Conservation (phyloP, 768 basidiomycete genomes). For the Termitomyces sp. region DNA sequence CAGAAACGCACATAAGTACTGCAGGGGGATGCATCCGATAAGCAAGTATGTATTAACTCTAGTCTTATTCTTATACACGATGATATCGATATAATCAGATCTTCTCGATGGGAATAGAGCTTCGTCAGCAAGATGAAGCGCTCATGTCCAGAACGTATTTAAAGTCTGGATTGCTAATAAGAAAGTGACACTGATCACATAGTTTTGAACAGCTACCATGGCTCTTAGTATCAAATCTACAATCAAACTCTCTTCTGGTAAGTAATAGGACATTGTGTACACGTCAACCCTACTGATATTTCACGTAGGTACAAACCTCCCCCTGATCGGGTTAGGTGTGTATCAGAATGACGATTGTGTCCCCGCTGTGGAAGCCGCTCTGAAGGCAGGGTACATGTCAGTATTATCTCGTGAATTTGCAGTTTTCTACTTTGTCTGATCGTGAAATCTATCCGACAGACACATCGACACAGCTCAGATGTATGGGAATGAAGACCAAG, state of each 20-base stretch:
- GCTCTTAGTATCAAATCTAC: conserved; percentile 6
- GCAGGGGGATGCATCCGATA: too few relatives aligned
- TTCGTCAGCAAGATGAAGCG: too few relatives aligned
- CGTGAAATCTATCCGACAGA: conserved; percentile 27
- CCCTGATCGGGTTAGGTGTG: conserved; percentile 65
- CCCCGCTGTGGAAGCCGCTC: conserved; percentile 54
- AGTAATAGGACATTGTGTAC: not conserved
- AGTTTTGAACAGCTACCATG: not conserved
- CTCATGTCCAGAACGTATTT: too few relatives aligned
- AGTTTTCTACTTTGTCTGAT: not conserved
- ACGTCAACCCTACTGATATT: not conserved
- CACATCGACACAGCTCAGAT: conserved; percentile 72
- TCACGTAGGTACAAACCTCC: conserved; percentile 48
- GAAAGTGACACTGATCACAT: too few relatives aligned
- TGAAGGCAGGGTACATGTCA: conserved; percentile 60
- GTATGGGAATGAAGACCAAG: conserved; percentile 61
- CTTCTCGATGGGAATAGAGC: too few relatives aligned
- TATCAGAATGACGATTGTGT: conserved; percentile 58
- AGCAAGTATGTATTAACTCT: too few relatives aligned
- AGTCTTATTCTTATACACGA: too few relatives aligned
- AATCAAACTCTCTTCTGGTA: conserved; percentile 12
- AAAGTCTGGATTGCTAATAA: too few relatives aligned
- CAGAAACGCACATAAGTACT: too few relatives aligned
- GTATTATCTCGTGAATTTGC: too few relatives aligned
- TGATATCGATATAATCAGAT: too few relatives aligned